Percentiles rank a stretch among this genome's conserved stretches.
phyloP scores from a whole-genome alignment of 305 asterid genomes.

The Caryopteris hybrid region DNA sequence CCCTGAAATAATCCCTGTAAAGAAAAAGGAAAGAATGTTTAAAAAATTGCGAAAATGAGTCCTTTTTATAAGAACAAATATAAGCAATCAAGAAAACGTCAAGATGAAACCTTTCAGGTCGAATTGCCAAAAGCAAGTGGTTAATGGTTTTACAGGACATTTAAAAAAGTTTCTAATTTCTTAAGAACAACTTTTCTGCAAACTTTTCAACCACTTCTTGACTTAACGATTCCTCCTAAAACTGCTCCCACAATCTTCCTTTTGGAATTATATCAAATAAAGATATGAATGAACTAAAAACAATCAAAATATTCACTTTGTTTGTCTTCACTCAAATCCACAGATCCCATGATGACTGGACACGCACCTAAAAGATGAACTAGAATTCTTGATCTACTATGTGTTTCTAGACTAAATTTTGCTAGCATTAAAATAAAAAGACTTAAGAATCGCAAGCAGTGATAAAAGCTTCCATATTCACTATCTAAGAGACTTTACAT shows the following conservation, averaged over 20 bases:
- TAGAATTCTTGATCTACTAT: not conserved
- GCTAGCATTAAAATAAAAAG: no score
- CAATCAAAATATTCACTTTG: not conserved
- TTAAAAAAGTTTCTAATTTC: not conserved
- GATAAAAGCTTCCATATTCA: not conserved
- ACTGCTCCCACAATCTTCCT: conserved; percentile 21
- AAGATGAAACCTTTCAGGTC: conserved; percentile 18
- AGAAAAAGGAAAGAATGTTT: not conserved
- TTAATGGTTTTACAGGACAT: not conserved
- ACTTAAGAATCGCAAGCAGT: not conserved
- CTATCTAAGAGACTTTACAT: not conserved
- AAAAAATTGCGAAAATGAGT: not conserved
- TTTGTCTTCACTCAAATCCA: conserved; percentile 5
- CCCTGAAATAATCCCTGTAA: not conserved
- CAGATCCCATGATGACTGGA: not conserved
- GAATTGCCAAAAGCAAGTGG: conserved; percentile 6
- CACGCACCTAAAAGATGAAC: conserved; percentile 4
- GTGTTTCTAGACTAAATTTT: no score
- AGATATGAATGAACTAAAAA: not conserved
- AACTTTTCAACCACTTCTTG: conserved; percentile 26
- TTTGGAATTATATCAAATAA: not conserved
- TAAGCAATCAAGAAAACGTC: conserved; percentile 18
- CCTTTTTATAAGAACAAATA: not conserved
- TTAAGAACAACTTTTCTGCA: conserved; percentile 9
- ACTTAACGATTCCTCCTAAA: conserved; percentile 4